Base-by-base conservation (phyloP, 1,284 basidiomycete genomes). In the Ganoderma resinaceum region DNA sequence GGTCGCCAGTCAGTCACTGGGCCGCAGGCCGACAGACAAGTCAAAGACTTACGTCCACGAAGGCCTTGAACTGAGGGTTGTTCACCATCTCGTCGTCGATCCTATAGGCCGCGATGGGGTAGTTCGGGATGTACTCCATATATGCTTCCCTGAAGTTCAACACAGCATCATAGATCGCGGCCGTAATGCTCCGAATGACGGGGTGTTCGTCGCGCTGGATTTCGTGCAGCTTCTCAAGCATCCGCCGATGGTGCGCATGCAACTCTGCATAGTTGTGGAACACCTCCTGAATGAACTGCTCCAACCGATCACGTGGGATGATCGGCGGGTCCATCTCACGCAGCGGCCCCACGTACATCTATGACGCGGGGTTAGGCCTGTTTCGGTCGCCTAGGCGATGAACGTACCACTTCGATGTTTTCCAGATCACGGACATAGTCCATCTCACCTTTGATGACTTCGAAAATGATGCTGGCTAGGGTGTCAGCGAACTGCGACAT, bases 391-490 rank as follows among this genome's bases (percentile, higher is more conserved):
- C 33, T 23, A 58, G 55, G 55, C 6, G 55, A 16, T 23, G 4
- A n/a, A 80, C 88, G 63, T 68, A 95, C 94, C 64, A 83, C 86
- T 70, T 95, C 93, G 66, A 99, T 92, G 65, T 93, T 92, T 77
- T 97, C 93, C 35, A 99, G 82, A 83, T 99, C 98, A 67, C 91
- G 91, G 14, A 98, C 94, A 78, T 98, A 99, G 63, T 91, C 89
- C 91, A 97, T 97, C 81, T 99, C 97, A 67, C 93, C 94, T 76
- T 97, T 93, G 77, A 99, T 97, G 61, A 99, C 83, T 81, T 99
- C 97, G 76, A 97, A 97, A 61, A 99, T 97, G 73, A 94, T 90
- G 53, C 95, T 96, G 68, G 23, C 35, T 59, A 46, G 61, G 40
- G 66, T 11, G n/a, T 70, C 40, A 49, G 14, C 23, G 12, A 49